Evolutionary conservation across 1,284 basidiomycete genomes (phyloP).

Genomic region (Fomes fomentarius): DNA sequence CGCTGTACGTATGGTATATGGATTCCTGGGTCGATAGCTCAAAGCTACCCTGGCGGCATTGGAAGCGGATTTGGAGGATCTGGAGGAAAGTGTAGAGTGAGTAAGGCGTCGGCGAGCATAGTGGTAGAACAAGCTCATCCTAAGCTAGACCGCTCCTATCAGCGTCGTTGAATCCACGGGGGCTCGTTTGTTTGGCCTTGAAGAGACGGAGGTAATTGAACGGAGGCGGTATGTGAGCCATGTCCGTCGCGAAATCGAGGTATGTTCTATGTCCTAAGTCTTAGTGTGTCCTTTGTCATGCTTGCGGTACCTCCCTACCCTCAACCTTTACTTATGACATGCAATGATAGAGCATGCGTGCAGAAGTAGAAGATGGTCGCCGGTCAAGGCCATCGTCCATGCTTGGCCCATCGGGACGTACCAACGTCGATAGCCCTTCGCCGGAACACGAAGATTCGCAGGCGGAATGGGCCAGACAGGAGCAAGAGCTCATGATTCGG

Average conservation of each 20-base stretch:
- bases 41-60: conserved; percentile 75
- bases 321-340: background rate
- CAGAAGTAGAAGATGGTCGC: conserved; percentile 45
- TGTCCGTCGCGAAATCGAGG: conserved; percentile 77
- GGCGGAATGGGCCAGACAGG: conserved; percentile 78
- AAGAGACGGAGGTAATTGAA: conserved; percentile 71
- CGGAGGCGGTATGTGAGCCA: conserved; percentile 75
- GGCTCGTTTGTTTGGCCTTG: conserved; percentile 82
- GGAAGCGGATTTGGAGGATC: conserved; percentile 84
- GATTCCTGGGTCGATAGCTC: conserved; percentile 69
- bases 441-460: conserved; percentile 61
- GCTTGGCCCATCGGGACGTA: conserved; percentile 20
- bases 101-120: conserved; percentile 29
- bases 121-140: no score
- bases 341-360: conserved; percentile 63
- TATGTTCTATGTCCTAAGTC: conserved; percentile 44
- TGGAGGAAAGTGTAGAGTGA: conserved; percentile 87
- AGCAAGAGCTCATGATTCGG: conserved; percentile 85
- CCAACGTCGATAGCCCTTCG: background rate
- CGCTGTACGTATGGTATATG: background rate
- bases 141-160: no score
- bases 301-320: background rate
- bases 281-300: conserved; percentile 6
- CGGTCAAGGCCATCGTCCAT: conserved; percentile 31
- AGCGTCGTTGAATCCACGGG: conserved; percentile 83